Percentiles rank a stretch among this genome's conserved stretches.
Conservation (phyloP, 176 grass and related monocot species). For the barley (Hordeum vulgare) region DNA sequence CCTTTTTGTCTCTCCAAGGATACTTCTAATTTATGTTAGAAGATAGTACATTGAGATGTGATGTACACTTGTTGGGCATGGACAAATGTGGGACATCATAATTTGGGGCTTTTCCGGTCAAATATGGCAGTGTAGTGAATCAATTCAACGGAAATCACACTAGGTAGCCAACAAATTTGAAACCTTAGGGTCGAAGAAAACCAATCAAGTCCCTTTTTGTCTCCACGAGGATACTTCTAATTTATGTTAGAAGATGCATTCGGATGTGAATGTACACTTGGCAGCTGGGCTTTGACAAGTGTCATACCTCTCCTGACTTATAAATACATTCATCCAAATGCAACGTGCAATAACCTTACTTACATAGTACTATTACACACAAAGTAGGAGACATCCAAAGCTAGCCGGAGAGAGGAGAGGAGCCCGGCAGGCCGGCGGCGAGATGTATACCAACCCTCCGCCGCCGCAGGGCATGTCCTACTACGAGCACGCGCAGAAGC, state of each 20-base stretch:
- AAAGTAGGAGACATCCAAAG: not conserved
- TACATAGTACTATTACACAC: not conserved
- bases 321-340: not conserved
- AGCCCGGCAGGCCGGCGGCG: not conserved
- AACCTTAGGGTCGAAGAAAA: conserved; percentile 27
- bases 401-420: not conserved
- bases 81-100: not conserved
- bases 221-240: not conserved
- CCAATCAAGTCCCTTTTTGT: not conserved
- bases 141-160: not conserved
- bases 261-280: not conserved
- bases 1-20: not conserved
- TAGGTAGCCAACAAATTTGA: not conserved
- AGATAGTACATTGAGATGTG: not conserved
- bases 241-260: not conserved
- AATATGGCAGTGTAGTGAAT: not conserved
- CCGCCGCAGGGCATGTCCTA: conserved; percentile 51
- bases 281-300: not conserved
- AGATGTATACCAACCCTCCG: conserved; percentile 49
- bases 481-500: conserved; percentile 34
- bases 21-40: not conserved
- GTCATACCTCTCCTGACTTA: not conserved
- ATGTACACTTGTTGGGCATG: not conserved
- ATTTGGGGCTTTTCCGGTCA: not conserved
- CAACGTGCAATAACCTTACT: not conserved